A percentile compares a stretch with the other conserved stretches of the same genome.
phyloP scores from a whole-genome alignment of 352 stramenopile genomes.

The Globisporangium spinosum region DNA sequence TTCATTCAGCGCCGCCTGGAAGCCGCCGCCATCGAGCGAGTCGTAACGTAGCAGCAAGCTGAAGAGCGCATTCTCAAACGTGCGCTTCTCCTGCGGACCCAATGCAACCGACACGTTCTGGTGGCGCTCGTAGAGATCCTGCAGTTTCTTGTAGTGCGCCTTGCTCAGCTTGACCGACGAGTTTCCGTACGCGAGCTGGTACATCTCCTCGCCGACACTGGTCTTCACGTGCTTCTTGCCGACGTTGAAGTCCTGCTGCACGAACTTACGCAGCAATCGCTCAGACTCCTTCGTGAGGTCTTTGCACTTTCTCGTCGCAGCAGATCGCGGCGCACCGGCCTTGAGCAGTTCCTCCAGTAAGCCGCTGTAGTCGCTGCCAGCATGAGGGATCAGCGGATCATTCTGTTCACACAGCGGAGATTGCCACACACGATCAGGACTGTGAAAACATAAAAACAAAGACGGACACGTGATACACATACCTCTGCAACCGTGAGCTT shows the following conservation, averaged over 20 bases:
- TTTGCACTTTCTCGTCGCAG: slow-evolving; percentile 64
- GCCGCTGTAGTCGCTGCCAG: slow-evolving; percentile 60
- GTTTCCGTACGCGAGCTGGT: slow-evolving; percentile 60
- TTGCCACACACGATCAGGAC: not conserved
- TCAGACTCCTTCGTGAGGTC: slow-evolving; percentile 53
- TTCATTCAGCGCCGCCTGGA: slow-evolving; percentile 90
- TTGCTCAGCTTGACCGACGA: slow-evolving; percentile 77
- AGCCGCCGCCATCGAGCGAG: slow-evolving; percentile 90
- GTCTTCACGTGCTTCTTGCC: slow-evolving; percentile 54
- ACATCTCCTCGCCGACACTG: slow-evolving; percentile 30
- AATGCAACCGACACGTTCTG: slow-evolving; percentile 19
- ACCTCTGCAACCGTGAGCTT: slow-evolving; percentile 65
- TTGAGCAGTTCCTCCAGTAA: slow-evolving; percentile 73
- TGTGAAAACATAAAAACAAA: not conserved
- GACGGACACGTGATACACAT: not conserved
- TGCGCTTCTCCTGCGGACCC: slow-evolving; percentile 22
- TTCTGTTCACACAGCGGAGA: slow-evolving; percentile 16
- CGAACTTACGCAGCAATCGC: slow-evolving; percentile 47
- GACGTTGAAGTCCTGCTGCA: slow-evolving; percentile 36
- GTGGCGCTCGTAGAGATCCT: slow-evolving; percentile 69
- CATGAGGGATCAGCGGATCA: slow-evolving; percentile 73
- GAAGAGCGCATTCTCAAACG: slow-evolving; percentile 83
- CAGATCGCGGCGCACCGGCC: slow-evolving; percentile 55
- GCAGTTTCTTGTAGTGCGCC: slow-evolving; percentile 85
- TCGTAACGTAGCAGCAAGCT: slow-evolving; percentile 90